Evolutionary conservation across 805 yeast genomes (phyloP).

Genomic region (Candida orba): DNA sequence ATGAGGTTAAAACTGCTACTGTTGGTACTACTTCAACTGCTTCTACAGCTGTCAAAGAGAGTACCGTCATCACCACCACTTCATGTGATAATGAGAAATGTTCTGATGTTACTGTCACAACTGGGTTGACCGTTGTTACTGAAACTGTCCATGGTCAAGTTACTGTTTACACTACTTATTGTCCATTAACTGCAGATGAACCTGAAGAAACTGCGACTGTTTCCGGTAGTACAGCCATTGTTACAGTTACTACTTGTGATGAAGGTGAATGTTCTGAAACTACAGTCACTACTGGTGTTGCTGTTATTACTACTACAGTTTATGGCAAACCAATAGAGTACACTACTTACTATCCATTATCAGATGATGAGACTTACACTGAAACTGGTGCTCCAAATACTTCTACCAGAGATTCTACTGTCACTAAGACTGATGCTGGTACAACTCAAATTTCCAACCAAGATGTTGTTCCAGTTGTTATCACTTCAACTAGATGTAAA

Average conservation of each 20-base stretch:
- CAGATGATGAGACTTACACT: neutral
- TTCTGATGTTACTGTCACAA: neutral
- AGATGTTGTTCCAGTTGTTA: neutral
- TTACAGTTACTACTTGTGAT: neutral
- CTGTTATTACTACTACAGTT: neutral
- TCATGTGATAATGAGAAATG: neutral
- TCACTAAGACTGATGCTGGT: no score
- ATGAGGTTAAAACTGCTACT: no score
- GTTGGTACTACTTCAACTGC: no score
- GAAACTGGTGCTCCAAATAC: neutral
- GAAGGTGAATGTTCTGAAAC: neutral
- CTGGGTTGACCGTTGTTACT: neutral
- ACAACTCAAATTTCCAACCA: neutral
- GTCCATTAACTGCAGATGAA: neutral
- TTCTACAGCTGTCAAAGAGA: no score
- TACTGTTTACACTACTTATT: neutral
- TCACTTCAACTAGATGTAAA: conserved; percentile 2
- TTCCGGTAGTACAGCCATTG: no score
- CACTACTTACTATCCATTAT: neutral
- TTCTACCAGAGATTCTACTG: neutral
- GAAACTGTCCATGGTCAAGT: neutral
- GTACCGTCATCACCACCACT: neutral
- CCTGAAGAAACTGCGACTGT: no score
- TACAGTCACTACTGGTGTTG: neutral
- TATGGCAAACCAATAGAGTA: neutral